These are phyloP conservation scores for Ustilago crameri DNA, from an alignment of 1,284 basidiomycete genomes.

Conservation along the genomic window DNA sequence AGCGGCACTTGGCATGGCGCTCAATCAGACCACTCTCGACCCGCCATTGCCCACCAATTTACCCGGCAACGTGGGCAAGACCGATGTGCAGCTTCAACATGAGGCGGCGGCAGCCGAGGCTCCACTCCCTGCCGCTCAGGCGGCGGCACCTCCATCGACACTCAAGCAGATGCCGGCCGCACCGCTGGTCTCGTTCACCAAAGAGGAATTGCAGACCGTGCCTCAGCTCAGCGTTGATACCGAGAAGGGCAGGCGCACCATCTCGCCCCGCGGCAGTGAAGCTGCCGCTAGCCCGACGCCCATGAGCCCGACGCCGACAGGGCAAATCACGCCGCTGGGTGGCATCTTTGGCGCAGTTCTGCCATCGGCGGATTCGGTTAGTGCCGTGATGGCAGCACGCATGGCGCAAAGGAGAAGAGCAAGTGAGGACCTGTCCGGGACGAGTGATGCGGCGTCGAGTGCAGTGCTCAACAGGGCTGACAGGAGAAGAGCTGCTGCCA, in stretches of 20 bases:
- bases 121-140: conserved; percentile 4
- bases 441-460: neutral
- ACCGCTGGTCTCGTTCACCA: conserved; percentile 39
- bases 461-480: conserved; percentile 4
- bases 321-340: conserved; percentile 13
- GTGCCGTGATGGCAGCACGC: conserved; percentile 15
- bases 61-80: conserved; percentile 28
- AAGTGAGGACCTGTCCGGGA: conserved; percentile 17
- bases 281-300: neutral
- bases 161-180: conserved; percentile 24
- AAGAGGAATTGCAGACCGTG: conserved; percentile 19
- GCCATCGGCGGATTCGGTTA: conserved; percentile 16
- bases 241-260: conserved; percentile 12
- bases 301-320: conserved; percentile 1
- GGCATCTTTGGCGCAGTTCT: conserved; percentile 22
- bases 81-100: conserved; percentile 38
- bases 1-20: conserved; percentile 33
- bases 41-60: neutral
- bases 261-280: conserved; percentile 4
- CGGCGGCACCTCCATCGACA: conserved; percentile 1
- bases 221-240: conserved; percentile 28
- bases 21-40: conserved; percentile 21
- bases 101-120: conserved; percentile 4
- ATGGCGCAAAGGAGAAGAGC: conserved; percentile 31
- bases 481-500: conserved; percentile 22